A percentile compares a stretch with the other conserved stretches of the same genome.
phyloP scores from a whole-genome alignment of 306 rosid species.

The Coriaria nepalensis region DNA sequence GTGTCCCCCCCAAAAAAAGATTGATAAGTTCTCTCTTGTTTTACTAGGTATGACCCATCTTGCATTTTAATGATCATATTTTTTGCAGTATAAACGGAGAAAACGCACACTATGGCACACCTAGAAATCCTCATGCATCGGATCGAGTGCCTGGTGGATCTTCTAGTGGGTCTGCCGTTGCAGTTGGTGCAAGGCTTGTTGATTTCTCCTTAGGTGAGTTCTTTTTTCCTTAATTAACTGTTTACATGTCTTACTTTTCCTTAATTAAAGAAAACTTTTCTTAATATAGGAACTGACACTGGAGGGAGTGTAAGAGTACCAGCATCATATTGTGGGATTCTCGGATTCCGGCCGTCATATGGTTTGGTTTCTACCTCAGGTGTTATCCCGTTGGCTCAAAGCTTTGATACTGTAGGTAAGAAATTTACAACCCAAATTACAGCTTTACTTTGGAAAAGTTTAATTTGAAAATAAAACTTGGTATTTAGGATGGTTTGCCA shows the following conservation, averaged over 20 bases:
- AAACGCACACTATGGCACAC: constrained; percentile 44
- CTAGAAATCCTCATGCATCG: constrained; percentile 29
- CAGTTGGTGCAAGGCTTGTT: constrained; percentile 70
- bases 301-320: constrained; percentile 95
- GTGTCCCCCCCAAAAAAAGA: not conserved
- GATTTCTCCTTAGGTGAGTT: constrained; percentile 72
- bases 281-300: constrained; percentile 67
- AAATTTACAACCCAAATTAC: too few species aligned
- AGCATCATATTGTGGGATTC: constrained; percentile 81
- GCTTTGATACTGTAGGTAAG: constrained; percentile 85
- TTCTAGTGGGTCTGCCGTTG: constrained; percentile 54
- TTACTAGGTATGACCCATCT: not conserved
- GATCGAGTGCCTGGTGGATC: constrained; percentile 53
- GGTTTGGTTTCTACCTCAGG: constrained; percentile 47
- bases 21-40: not conserved
- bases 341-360: constrained; percentile 87
- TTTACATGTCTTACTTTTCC: constrained; percentile 2
- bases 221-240: constrained; percentile 12
- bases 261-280: constrained; percentile 2
- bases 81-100: constrained; percentile 37
- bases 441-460: too few species aligned
- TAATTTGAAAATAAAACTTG: constrained; percentile 9
- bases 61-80: constrained; percentile 1
- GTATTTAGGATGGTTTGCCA: constrained; percentile 82
- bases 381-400: constrained; percentile 81